Conservation (phyloP, 257 asterid species). For the Capsicum chinense region DNA sequence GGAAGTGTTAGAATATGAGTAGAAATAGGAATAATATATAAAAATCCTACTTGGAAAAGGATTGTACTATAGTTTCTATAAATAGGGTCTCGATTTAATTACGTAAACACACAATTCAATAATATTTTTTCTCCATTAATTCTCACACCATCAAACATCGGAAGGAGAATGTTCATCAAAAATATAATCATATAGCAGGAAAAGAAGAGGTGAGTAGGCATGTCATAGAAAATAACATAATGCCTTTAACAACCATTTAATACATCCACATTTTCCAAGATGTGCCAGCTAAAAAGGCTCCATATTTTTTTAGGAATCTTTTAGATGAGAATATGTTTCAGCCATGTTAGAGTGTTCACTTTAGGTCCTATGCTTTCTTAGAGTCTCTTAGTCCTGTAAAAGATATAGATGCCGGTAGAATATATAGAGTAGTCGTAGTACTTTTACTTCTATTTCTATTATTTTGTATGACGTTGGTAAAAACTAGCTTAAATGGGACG, state of each 20-base stretch:
- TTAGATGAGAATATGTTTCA: neutral
- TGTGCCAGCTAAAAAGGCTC: neutral
- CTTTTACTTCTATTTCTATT: neutral
- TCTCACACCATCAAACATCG: neutral
- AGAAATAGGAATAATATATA: too few species aligned
- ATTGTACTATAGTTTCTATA: too few species aligned
- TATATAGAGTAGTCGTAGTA: neutral
- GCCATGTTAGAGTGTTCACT: neutral
- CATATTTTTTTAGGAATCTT: neutral
- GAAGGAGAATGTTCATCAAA: conserved; percentile 16
- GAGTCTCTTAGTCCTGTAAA: neutral
- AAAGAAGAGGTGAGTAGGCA: conserved; percentile 9
- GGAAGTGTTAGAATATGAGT: too few species aligned
- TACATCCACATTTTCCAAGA: neutral
- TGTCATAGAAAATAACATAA: neutral
- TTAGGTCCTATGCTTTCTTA: neutral
- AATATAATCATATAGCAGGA: neutral
- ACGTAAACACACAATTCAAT: too few species aligned
- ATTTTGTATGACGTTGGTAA: neutral
- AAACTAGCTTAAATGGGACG: neutral
- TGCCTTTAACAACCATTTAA: neutral
- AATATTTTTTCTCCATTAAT: too few species aligned
- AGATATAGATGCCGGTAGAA: neutral
- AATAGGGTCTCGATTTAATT: too few species aligned
- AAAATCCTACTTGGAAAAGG: too few species aligned